These are phyloP conservation scores for Russula ochroleuca DNA, from an alignment of 768 basidiomycete species.

Conservation along the genomic window DNA sequence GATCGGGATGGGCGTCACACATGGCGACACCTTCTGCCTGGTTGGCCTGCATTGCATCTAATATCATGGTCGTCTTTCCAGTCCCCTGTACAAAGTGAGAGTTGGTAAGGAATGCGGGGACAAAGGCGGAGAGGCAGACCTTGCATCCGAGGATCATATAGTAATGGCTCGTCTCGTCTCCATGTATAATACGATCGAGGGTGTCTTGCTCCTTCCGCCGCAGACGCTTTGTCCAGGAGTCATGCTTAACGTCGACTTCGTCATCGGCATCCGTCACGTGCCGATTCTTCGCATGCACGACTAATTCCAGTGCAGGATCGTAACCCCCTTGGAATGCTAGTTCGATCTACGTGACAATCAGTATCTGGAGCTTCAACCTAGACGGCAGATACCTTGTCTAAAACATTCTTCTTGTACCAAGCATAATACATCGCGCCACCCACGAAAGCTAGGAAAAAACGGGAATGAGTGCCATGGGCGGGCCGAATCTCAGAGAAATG, in stretches of 20 bases:
- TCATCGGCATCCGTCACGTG: conserved; percentile 30
- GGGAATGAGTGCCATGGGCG: neutral
- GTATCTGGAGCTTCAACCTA: neutral
- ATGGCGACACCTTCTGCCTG: conserved; percentile 69
- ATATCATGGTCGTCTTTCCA: conserved; percentile 79
- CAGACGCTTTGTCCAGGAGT: conserved; percentile 56
- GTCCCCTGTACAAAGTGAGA: conserved; percentile 48
- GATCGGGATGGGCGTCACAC: conserved; percentile 80
- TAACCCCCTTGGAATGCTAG: conserved; percentile 74
- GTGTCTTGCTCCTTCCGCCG: conserved; percentile 68
- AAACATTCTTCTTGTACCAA: conserved; percentile 81
- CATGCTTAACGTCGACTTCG: conserved; percentile 39
- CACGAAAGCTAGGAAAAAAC: conserved; percentile 47
- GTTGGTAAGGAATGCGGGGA: conserved; percentile 17
- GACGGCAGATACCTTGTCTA: conserved; percentile 55
- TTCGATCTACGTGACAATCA: conserved; percentile 52
- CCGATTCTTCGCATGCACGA: conserved; percentile 41
- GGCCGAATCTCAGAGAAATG: neutral
- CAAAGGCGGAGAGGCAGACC: conserved; percentile 37
- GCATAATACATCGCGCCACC: conserved; percentile 69
- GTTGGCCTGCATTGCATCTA: conserved; percentile 73
- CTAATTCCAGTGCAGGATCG: conserved; percentile 76
- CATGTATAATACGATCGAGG: conserved; percentile 76
- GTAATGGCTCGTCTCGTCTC: conserved; percentile 66
- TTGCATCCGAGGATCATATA: conserved; percentile 76